These are phyloP conservation scores for Brassica carinata DNA, from an alignment of 345 rosid genomes.

Conservation along the genomic window DNA sequence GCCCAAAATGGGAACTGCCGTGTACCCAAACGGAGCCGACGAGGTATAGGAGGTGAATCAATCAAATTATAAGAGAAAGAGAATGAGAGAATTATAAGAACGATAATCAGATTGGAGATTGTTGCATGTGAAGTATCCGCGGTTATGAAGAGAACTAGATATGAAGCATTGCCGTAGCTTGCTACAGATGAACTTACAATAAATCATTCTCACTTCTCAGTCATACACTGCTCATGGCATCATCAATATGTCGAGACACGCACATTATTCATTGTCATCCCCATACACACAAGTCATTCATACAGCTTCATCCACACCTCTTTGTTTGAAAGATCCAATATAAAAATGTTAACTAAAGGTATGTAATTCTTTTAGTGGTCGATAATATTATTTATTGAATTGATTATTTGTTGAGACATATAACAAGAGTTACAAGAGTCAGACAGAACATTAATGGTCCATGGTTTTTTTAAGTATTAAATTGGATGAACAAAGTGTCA, in stretches of 20 bases:
- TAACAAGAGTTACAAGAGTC: constrained; percentile 18
- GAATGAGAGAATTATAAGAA: not conserved
- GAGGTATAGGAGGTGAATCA: not conserved
- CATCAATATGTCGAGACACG: not conserved
- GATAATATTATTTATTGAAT: not conserved
- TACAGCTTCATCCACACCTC: not conserved
- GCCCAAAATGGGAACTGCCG: not conserved
- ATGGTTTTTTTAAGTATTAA: constrained; percentile 30
- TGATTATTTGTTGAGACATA: constrained; percentile 22
- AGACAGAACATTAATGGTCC: constrained; percentile 40
- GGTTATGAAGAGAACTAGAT: not conserved
- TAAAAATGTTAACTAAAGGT: not conserved
- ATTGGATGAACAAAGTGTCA: constrained; percentile 36
- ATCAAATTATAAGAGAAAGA: not conserved
- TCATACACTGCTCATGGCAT: not conserved
- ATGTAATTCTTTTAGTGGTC: not conserved
- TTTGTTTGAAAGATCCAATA: not conserved
- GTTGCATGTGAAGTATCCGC: not conserved
- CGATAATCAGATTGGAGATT: not conserved
- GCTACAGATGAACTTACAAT: not conserved
- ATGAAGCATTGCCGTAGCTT: not conserved
- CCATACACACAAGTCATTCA: not conserved
- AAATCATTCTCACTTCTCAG: not conserved
- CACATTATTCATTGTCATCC: not conserved
- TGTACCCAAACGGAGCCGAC: not conserved